Conservation (phyloP, 2,329 filamentous ascomycete genomes). For the Scolecobasidium constrictum region DNA sequence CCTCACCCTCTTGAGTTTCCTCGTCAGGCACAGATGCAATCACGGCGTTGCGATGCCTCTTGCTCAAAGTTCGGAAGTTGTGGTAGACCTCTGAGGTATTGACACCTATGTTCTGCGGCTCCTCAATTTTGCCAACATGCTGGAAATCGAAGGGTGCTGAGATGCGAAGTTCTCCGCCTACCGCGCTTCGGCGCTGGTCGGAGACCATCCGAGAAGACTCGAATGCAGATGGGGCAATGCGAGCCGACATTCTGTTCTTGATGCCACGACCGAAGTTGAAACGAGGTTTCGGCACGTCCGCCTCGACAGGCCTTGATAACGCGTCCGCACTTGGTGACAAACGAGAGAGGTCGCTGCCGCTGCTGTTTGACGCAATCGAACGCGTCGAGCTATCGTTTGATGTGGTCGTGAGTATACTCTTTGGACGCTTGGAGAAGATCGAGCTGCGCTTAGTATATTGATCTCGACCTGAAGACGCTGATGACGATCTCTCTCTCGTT, state of each 20-base stretch:
- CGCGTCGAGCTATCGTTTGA: not conserved
- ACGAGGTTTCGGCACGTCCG: constrained; percentile 1
- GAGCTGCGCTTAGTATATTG: constrained; percentile 2
- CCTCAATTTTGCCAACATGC: constrained; percentile 8
- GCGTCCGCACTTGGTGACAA: not conserved
- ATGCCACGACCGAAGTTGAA: constrained; percentile 5
- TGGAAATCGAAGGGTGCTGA: constrained; percentile 9
- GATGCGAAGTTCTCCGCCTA: not conserved
- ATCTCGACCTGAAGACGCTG: constrained; percentile 1
- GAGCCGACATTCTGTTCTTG: too few relatives aligned
- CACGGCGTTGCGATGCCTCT: constrained; percentile 5
- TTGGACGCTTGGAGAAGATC: constrained; percentile 6
- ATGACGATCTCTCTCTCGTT: not conserved
- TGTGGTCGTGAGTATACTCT: constrained; percentile 4
- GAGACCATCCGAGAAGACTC: not conserved
- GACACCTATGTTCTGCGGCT: not conserved
- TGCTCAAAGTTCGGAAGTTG: constrained; percentile 4
- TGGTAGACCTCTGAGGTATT: constrained; percentile 1
- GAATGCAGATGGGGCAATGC: too few relatives aligned
- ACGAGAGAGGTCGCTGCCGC: not conserved
- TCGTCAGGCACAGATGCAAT: not conserved
- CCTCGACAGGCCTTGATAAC: not conserved
- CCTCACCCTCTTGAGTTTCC: not conserved
- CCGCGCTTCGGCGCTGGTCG: not conserved
- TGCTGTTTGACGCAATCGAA: not conserved